Conservation (phyloP, 495 filamentous ascomycete species). For the Podospora comata region DNA sequence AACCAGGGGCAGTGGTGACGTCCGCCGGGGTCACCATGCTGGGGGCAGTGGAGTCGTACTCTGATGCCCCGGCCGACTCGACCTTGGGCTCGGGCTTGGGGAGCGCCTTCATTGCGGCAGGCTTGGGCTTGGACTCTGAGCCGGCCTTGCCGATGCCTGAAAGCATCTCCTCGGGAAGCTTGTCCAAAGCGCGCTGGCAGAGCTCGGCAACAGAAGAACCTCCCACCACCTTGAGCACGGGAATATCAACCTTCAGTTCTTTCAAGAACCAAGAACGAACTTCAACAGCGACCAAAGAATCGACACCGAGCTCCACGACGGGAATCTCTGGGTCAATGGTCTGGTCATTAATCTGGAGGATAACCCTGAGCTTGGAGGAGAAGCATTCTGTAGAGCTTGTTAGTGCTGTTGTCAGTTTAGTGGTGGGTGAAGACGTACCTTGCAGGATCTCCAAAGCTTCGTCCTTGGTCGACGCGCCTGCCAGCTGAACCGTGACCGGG, state of each 20-base stretch:
- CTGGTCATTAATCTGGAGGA: constrained; percentile 12
- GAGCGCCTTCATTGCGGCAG: neutral
- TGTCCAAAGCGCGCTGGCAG: constrained; percentile 13
- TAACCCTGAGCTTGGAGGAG: constrained; percentile 14
- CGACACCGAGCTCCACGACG: constrained; percentile 36
- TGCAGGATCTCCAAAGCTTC: constrained; percentile 2
- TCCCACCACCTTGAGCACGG: constrained; percentile 49
- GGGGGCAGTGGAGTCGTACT: neutral
- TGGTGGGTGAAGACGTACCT: neutral
- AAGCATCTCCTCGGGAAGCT: constrained; percentile 5
- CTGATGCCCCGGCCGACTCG: neutral
- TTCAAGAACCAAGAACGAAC: constrained; percentile 44
- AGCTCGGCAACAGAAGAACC: constrained; percentile 36
- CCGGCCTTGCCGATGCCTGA: constrained; percentile 2
- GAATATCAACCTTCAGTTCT: constrained; percentile 42
- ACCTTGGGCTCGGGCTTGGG: neutral
- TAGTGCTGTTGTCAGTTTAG: neutral
- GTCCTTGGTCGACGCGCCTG: neutral
- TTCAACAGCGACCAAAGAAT: constrained; percentile 46
- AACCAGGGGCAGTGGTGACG: neutral
- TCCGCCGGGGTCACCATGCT: neutral
- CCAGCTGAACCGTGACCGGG: neutral
- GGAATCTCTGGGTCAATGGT: constrained; percentile 4
- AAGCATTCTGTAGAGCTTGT: neutral
- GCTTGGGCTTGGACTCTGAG: neutral